Percentiles rank a stretch among this genome's conserved stretches.
Evolutionary conservation across 2,329 filamentous ascomycete genomes (phyloP).

Genomic region (Lachnellula subtilissima): DNA sequence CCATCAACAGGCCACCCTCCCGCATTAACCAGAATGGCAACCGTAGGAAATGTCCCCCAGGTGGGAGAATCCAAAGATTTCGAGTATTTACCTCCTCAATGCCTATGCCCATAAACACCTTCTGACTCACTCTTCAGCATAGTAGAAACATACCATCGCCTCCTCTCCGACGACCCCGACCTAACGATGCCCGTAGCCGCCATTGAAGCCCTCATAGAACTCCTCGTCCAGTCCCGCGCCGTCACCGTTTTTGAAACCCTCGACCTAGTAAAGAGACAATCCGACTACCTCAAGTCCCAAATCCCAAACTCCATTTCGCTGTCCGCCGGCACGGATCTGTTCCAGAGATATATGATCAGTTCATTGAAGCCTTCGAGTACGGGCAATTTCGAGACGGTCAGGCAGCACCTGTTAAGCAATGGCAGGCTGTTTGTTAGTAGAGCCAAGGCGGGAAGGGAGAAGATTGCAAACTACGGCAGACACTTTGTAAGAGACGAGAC

Average conservation of each 20-base stretch:
- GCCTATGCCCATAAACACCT: background rate
- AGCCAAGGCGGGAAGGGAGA: constrained; percentile 78
- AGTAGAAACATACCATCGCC: constrained; percentile 59
- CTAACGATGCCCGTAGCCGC: constrained; percentile 94
- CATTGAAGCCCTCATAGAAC: constrained; percentile 84
- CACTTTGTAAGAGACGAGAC: constrained; percentile 73
- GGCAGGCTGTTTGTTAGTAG: constrained; percentile 80
- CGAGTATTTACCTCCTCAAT: constrained; percentile 21
- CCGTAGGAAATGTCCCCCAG: constrained; percentile 23
- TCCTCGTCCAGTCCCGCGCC: constrained; percentile 73
- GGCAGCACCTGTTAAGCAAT: constrained; percentile 79
- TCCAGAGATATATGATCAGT: constrained; percentile 86
- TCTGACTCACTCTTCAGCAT: constrained; percentile 40
- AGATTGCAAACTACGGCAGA: constrained; percentile 75
- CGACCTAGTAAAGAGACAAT: constrained; percentile 74
- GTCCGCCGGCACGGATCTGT: constrained; percentile 89
- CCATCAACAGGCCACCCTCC: constrained; percentile 25
- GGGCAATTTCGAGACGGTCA: constrained; percentile 73
- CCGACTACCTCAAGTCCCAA: constrained; percentile 68
- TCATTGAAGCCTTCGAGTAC: constrained; percentile 50
- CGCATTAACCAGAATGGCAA: constrained; percentile 28
- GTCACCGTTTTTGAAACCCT: constrained; percentile 93
- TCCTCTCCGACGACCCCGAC: constrained; percentile 67
- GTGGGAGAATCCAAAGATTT: constrained; percentile 20
- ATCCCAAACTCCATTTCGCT: constrained; percentile 88